A percentile compares a stretch with the other conserved stretches of the same genome.
Conservation (phyloP, 768 basidiomycete species). For the Porphyrellus cyaneotinctus region DNA sequence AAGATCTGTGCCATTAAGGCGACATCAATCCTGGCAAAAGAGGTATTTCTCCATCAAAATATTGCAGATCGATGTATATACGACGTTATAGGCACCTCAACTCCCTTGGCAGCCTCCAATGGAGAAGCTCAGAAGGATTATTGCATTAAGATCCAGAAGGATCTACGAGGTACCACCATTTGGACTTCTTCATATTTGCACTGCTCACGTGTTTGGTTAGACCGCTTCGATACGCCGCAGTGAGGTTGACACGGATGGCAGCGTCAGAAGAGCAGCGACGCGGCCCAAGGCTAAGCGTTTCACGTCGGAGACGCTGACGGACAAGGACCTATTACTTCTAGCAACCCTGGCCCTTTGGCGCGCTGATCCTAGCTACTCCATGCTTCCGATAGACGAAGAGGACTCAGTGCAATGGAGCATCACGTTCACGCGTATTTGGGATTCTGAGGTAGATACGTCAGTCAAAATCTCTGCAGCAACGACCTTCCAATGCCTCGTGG, state of each 20-base stretch:
- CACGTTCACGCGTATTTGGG: slow-evolving; percentile 52
- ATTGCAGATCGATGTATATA: slow-evolving; percentile 7
- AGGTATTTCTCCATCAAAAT: slow-evolving; percentile 41
- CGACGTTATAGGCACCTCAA: slow-evolving; percentile 40
- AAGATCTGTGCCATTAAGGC: slow-evolving; percentile 78
- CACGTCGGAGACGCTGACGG: slow-evolving; percentile 55
- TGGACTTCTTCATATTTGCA: slow-evolving; percentile 1
- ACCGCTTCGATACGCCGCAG: slow-evolving; percentile 48
- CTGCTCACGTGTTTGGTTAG: slow-evolving; percentile 32
- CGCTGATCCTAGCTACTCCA: slow-evolving; percentile 49
- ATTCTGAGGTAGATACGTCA: slow-evolving; percentile 55
- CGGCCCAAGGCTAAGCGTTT: slow-evolving; percentile 62
- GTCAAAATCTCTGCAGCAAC: slow-evolving; percentile 60
- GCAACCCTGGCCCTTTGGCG: slow-evolving; percentile 71
- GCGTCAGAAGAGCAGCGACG: slow-evolving; percentile 45
- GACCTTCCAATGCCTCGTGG: slow-evolving; percentile 44
- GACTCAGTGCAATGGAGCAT: slow-evolving; percentile 47
- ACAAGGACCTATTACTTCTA: slow-evolving; percentile 67
- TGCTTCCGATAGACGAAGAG: slow-evolving; percentile 39
- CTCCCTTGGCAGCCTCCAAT: slow-evolving; percentile 56
- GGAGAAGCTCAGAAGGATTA: slow-evolving; percentile 40
- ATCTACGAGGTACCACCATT: slow-evolving; percentile 50
- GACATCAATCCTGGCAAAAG: slow-evolving; percentile 60
- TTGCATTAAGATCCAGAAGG: slow-evolving; percentile 47
- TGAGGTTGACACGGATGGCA: slow-evolving; percentile 59